Evolutionary conservation across 2,329 filamentous ascomycete species (phyloP).

Genomic region (Torrubiella hemipterigena): DNA sequence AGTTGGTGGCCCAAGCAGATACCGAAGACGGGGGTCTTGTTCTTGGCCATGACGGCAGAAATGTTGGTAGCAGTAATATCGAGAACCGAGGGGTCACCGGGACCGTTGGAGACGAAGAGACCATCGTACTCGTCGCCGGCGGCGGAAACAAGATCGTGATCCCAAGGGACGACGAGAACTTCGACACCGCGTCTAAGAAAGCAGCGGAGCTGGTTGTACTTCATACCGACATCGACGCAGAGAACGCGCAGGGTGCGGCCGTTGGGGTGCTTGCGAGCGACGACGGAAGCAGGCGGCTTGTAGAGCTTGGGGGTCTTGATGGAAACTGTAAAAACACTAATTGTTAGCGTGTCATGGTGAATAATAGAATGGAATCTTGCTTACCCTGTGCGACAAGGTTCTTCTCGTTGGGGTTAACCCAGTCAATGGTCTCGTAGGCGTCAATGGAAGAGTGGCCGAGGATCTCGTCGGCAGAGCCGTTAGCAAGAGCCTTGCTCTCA

Average conservation of each 20-base stretch:
- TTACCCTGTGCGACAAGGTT: slow-evolving; percentile 93
- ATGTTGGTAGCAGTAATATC: slow-evolving; percentile 71
- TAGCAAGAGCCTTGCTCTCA: slow-evolving; percentile 38
- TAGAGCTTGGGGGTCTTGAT: slow-evolving; percentile 79
- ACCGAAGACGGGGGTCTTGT: slow-evolving; percentile 80
- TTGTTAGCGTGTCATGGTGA: too few relatives aligned
- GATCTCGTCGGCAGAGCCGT: slow-evolving; percentile 20
- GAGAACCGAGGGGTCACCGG: slow-evolving; percentile 85
- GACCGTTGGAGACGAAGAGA: slow-evolving; percentile 95
- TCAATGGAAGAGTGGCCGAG: slow-evolving; percentile 16
- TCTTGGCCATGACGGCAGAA: slow-evolving; percentile 61
- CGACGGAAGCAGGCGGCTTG: slow-evolving; percentile 56
- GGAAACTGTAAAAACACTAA: slow-evolving; percentile 59
- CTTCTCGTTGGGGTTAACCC: slow-evolving; percentile 83
- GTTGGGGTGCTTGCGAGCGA: slow-evolving; percentile 73
- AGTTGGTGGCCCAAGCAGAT: slow-evolving; percentile 95
- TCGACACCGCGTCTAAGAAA: slow-evolving; percentile 85
- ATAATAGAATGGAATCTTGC: too few relatives aligned
- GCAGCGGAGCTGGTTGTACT: slow-evolving; percentile 95
- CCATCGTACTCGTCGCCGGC: slow-evolving; percentile 83
- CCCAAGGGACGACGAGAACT: slow-evolving; percentile 89
- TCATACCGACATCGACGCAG: slow-evolving; percentile 93
- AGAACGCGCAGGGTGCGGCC: slow-evolving; percentile 79
- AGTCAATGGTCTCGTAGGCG: slow-evolving; percentile 69
- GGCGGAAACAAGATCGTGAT: slow-evolving; percentile 75